These are phyloP conservation scores for Epichloe elymi DNA, from an alignment of 2,329 filamentous ascomycete genomes.

Conservation along the genomic window DNA sequence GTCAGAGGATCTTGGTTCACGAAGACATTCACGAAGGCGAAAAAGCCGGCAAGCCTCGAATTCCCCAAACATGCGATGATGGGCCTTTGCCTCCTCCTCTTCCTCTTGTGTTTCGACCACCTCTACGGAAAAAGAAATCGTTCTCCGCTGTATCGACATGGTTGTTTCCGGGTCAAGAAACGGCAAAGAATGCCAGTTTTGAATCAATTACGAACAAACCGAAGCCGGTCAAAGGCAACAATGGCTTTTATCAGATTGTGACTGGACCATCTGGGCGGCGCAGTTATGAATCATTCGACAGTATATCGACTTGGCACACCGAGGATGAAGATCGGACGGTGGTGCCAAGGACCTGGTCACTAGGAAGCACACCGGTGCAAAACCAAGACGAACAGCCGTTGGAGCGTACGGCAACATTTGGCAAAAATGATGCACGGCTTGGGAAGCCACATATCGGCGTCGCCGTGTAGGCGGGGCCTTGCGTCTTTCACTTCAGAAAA, in stretches of 20 bases:
- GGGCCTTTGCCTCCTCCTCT: constrained; percentile 39
- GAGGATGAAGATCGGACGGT: constrained; percentile 30
- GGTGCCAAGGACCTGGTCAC: constrained; percentile 35
- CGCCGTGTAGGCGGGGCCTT: constrained; percentile 13
- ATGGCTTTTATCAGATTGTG: constrained; percentile 48
- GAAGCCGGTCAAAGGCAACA: constrained; percentile 33
- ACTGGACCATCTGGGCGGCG: constrained; percentile 19
- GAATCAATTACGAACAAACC: constrained; percentile 43
- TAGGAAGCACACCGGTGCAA: constrained; percentile 29
- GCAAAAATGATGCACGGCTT: constrained; percentile 10
- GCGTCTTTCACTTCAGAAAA: not conserved
- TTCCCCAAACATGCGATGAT: constrained; percentile 9
- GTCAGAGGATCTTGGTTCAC: constrained; percentile 11
- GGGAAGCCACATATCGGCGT: constrained; percentile 14
- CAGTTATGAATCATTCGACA: constrained; percentile 34
- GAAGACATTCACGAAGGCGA: not conserved
- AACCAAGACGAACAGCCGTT: constrained; percentile 28
- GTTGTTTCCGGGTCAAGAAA: constrained; percentile 34
- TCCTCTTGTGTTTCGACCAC: constrained; percentile 45
- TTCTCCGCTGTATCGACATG: constrained; percentile 49
- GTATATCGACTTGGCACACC: constrained; percentile 37
- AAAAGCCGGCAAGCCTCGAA: not conserved
- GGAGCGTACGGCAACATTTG: constrained; percentile 21
- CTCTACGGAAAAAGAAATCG: constrained; percentile 52
- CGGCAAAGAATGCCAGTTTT: constrained; percentile 27